A percentile compares a stretch with the other conserved stretches of the same genome.
Evolutionary conservation across 2,329 filamentous ascomycete species (phyloP).

Genomic region (Neurospora sp.): DNA sequence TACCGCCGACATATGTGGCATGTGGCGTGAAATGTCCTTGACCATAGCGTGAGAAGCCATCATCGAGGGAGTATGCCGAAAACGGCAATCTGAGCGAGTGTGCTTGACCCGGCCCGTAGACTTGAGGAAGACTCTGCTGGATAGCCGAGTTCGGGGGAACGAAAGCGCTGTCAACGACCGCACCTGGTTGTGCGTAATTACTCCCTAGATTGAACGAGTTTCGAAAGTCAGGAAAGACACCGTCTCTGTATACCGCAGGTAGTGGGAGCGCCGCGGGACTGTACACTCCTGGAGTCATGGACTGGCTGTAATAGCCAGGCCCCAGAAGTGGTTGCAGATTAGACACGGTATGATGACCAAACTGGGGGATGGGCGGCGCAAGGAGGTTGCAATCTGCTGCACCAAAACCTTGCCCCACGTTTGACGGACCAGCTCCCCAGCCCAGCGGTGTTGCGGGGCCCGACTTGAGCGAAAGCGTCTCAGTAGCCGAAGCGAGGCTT

Average conservation of each 20-base stretch:
- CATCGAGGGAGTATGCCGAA: constrained; percentile 18
- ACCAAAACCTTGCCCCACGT: constrained; percentile 2
- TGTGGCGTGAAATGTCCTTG: constrained; percentile 16
- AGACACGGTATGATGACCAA: constrained; percentile 13
- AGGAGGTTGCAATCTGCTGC: constrained; percentile 9
- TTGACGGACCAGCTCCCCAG: constrained; percentile 13
- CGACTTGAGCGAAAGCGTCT: background rate
- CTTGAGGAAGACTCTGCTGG: constrained; percentile 16
- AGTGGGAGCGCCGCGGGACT: constrained; percentile 29
- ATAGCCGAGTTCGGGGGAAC: constrained; percentile 22
- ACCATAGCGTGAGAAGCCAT: constrained; percentile 19
- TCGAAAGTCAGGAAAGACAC: constrained; percentile 24
- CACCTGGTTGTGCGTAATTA: constrained; percentile 26
- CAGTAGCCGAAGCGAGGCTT: background rate
- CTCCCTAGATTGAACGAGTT: constrained; percentile 23
- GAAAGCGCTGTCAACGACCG: constrained; percentile 23
- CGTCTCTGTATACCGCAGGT: constrained; percentile 28
- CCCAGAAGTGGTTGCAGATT: constrained; percentile 20
- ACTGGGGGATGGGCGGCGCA: constrained; percentile 14
- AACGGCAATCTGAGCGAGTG: constrained; percentile 18
- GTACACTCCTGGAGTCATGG: constrained; percentile 29
- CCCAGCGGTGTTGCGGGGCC: constrained; percentile 6
- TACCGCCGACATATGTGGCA: constrained; percentile 17
- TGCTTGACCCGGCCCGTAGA: constrained; percentile 17
- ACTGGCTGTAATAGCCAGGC: constrained; percentile 24